These are phyloP conservation scores for Fusarium keratoplasticum DNA, from an alignment of 2,329 filamentous ascomycete species.

Conservation along the genomic window DNA sequence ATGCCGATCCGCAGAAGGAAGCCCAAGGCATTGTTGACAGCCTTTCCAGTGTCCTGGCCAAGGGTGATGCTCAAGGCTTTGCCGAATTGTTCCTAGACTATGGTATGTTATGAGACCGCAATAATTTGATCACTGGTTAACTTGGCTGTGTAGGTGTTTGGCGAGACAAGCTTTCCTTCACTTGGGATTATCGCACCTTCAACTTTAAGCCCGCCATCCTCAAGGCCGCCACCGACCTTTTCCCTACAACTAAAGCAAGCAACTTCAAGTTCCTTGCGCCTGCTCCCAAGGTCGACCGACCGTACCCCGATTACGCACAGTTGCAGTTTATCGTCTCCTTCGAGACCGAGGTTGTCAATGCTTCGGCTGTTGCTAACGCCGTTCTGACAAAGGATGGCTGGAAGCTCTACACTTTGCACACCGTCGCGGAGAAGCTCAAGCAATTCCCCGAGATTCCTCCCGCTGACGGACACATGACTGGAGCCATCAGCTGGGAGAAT, in stretches of 20 bases:
- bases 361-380: constrained; percentile 48
- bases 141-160: constrained; percentile 44
- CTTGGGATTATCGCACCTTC: constrained; percentile 52
- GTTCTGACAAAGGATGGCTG: constrained; percentile 48
- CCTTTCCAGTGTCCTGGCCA: constrained; percentile 11
- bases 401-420: constrained; percentile 51
- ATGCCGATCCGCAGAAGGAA: constrained; percentile 23
- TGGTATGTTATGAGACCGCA: neutral
- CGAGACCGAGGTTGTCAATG: constrained; percentile 45
- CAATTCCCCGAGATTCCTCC: constrained; percentile 46
- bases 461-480: constrained; percentile 50
- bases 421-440: constrained; percentile 47
- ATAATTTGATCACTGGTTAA: constrained; percentile 15
- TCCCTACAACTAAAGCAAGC: constrained; percentile 42
- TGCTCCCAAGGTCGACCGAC: neutral
- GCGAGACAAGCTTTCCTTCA: constrained; percentile 51
- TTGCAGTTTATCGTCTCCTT: constrained; percentile 6
- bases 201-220: constrained; percentile 47
- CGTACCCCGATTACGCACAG: neutral
- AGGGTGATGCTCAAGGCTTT: constrained; percentile 1
- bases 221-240: constrained; percentile 49
- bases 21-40: constrained; percentile 38
- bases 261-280: constrained; percentile 23
- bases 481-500: constrained; percentile 46
- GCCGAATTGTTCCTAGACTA: constrained; percentile 4